phyloP scores from a whole-genome alignment of 148 eudicot species.

The Diospyros kaki region DNA sequence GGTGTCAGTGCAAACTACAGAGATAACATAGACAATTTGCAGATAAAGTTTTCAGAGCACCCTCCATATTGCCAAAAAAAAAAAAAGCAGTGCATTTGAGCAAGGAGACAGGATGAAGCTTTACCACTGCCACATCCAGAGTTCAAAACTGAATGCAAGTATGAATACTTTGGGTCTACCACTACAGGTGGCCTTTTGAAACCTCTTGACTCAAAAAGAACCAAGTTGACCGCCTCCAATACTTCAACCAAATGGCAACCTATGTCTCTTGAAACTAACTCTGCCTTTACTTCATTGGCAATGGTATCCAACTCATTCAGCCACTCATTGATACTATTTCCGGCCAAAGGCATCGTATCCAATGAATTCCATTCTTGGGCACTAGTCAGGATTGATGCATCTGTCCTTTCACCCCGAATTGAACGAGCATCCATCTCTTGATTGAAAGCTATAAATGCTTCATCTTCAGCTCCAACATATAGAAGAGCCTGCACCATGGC shows the following conservation, averaged over 20 bases:
- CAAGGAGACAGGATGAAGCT: slow-evolving; percentile 13
- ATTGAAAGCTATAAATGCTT: slow-evolving; percentile 66
- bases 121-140: slow-evolving; percentile 78
- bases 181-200: slow-evolving; percentile 68
- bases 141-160: slow-evolving; percentile 74
- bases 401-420: slow-evolving; percentile 50
- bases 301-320: slow-evolving; percentile 68
- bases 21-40: background rate
- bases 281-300: slow-evolving; percentile 80
- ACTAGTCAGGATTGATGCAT: slow-evolving; percentile 20
- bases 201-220: slow-evolving; percentile 69
- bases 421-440: slow-evolving; percentile 66
- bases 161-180: slow-evolving; percentile 69
- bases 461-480: slow-evolving; percentile 82
- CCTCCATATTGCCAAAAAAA: slow-evolving; percentile 1
- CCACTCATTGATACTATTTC: slow-evolving; percentile 73
- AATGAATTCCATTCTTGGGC: slow-evolving; percentile 40
- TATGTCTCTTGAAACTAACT: slow-evolving; percentile 77
- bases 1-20: background rate
- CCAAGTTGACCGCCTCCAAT: slow-evolving; percentile 85
- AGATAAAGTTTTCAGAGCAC: background rate
- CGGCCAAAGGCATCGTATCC: slow-evolving; percentile 61
- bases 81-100: background rate
- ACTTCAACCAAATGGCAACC: slow-evolving; percentile 87
- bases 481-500: slow-evolving; percentile 60